Evolutionary conservation across 2,329 filamentous ascomycete genomes (phyloP).

Genomic region (Pseudophaeomoniella oleicola): DNA sequence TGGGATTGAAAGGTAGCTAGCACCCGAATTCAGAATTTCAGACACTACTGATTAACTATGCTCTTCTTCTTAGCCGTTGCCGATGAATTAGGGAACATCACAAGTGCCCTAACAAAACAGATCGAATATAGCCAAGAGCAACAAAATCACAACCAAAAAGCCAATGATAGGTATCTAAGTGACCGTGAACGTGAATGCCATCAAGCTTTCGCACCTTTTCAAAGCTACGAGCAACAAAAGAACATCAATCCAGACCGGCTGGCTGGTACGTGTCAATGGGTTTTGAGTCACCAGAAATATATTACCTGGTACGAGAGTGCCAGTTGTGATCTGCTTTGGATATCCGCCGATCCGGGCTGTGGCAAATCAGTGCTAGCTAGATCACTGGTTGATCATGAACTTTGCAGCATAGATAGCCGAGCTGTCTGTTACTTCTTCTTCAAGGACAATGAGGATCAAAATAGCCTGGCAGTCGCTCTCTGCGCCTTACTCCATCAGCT

Average conservation of each 20-base stretch:
- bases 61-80: background rate
- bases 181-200: slow-evolving; percentile 5
- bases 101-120: background rate
- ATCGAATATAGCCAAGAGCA: background rate
- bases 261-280: slow-evolving; percentile 20
- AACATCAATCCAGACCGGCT: slow-evolving; percentile 17
- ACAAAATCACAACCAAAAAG: slow-evolving; percentile 1
- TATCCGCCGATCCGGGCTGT: slow-evolving; percentile 25
- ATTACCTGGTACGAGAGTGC: slow-evolving; percentile 12
- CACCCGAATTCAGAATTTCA: background rate
- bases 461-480: slow-evolving; percentile 14
- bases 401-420: slow-evolving; percentile 6
- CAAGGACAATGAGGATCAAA: slow-evolving; percentile 21
- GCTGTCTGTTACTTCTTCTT: slow-evolving; percentile 25
- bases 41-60: background rate
- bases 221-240: slow-evolving; percentile 15
- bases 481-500: slow-evolving; percentile 24
- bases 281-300: slow-evolving; percentile 15
- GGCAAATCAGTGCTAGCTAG: slow-evolving; percentile 25
- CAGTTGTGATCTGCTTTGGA: slow-evolving; percentile 19
- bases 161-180: slow-evolving; percentile 2
- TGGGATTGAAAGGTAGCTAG: background rate
- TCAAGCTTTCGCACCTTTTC: slow-evolving; percentile 13
- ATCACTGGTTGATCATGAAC: slow-evolving; percentile 18
- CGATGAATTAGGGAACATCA: background rate